phyloP scores from a whole-genome alignment of 257 asterid species.

The Fraxinus cuspidata region DNA sequence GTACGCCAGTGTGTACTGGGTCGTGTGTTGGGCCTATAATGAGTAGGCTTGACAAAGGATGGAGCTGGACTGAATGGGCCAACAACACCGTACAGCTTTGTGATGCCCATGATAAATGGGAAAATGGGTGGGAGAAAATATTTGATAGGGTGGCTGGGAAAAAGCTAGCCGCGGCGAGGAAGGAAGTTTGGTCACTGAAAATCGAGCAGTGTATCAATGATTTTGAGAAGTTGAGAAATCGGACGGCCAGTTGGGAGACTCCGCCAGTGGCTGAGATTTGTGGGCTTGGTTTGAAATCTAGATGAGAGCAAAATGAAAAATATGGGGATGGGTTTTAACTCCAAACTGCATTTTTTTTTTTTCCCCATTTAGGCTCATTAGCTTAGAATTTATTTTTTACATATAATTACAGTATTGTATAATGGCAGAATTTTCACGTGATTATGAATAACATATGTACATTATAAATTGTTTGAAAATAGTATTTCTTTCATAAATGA shows the following conservation, averaged over 20 bases:
- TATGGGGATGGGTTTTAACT: neutral
- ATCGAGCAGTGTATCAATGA: slow-evolving; percentile 55
- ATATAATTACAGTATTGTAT: neutral
- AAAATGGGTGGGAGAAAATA: slow-evolving; percentile 64
- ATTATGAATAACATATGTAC: too few relatives aligned
- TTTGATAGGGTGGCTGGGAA: slow-evolving; percentile 62
- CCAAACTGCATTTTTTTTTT: neutral
- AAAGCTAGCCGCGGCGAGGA: slow-evolving; percentile 49
- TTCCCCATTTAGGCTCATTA: neutral
- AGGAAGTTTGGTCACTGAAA: slow-evolving; percentile 42
- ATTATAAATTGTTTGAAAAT: too few relatives aligned
- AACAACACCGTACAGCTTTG: slow-evolving; percentile 61
- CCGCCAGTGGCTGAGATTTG: slow-evolving; percentile 63
- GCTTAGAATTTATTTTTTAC: neutral
- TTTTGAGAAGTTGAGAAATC: slow-evolving; percentile 51
- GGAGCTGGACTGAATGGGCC: slow-evolving; percentile 97
- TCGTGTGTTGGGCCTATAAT: slow-evolving; percentile 65
- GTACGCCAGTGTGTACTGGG: slow-evolving; percentile 61
- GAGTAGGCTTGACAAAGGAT: slow-evolving; percentile 45
- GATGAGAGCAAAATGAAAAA: slow-evolving; percentile 16
- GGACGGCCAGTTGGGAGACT: slow-evolving; percentile 64
- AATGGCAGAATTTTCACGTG: neutral
- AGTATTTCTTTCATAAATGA: too few relatives aligned
- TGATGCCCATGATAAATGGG: slow-evolving; percentile 79
- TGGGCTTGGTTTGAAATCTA: slow-evolving; percentile 44